Base-by-base conservation (phyloP, 1,284 basidiomycete genomes). In the Termitomyces sp. region DNA sequence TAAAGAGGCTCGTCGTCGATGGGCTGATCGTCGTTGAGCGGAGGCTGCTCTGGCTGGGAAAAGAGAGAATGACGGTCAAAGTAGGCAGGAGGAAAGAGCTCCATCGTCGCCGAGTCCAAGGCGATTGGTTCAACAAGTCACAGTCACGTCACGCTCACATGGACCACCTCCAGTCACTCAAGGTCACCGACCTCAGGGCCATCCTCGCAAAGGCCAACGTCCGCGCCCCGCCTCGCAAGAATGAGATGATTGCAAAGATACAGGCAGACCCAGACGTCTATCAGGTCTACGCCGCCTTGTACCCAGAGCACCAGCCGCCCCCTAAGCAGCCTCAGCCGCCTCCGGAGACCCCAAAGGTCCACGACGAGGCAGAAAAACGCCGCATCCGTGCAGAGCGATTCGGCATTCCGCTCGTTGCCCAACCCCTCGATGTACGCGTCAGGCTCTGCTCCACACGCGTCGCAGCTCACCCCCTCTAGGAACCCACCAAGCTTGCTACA, bases 1-100 rank as follows among this genome's bases (percentile, higher is more conserved):
- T 95, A 96, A 60, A 97, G 82, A 26, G 94, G 94, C 67, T 97
- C 93, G 62, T 97, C 93, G 72, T 96, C 93, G 63, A 91, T 74
- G 53, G 62, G 61, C 54, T 64, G 64, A 14, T 62, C 62, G 51
- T 64, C 59, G 42, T 41, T 38, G 14, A 49, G 53, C 24, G 46
- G 51, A 7, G 33, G 50, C 16, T 46, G 33, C 13, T 56, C 57
- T 46, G 55, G 2, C 14, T 31, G 46, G 0, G 37, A 52, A 52
- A 59, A 59, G 30, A 59, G 46, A 5, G 58, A 42, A 39, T 55
- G 59, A 38, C 63, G 62, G 54, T 64, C 65, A 63, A 62, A 66
- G 72, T 80, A 78, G 66, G 74, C 72, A 66, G 77, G 68, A 63
- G 75, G 74, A 75, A 81, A 83, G 71, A 83, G 75, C 68, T 81